Percentiles rank a stretch among this genome's conserved stretches.
These are phyloP conservation scores for Boeremia lycopersici DNA, from an alignment of 2,329 filamentous ascomycete species.

Conservation along the genomic window DNA sequence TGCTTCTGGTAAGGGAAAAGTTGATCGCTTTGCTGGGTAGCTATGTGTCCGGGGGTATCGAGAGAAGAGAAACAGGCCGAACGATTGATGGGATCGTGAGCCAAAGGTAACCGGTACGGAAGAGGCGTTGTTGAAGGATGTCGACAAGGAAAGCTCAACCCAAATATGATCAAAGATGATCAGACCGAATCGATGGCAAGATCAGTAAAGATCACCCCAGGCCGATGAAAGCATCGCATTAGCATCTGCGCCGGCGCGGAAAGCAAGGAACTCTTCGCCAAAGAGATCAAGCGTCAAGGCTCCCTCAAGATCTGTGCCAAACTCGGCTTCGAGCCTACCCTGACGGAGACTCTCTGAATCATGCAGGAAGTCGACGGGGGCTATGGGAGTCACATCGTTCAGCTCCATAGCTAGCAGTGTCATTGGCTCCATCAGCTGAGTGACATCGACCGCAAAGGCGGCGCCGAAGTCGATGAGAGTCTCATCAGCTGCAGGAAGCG, in stretches of 20 bases:
- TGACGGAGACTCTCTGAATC: constrained; percentile 23
- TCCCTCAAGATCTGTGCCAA: too few relatives aligned
- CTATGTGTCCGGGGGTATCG: not conserved
- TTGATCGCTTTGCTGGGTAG: not conserved
- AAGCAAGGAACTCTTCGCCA: too few relatives aligned
- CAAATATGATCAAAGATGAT: too few relatives aligned
- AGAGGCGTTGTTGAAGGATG: too few relatives aligned
- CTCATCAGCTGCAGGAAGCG: not conserved
- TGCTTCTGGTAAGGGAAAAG: not conserved
- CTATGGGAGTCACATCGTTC: not conserved
- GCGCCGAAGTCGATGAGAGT: constrained; percentile 1
- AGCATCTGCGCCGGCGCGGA: too few relatives aligned
- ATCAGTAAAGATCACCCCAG: too few relatives aligned
- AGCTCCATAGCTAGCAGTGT: constrained; percentile 2
- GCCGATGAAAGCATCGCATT: too few relatives aligned
- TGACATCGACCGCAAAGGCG: constrained; percentile 6
- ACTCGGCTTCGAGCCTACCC: constrained; percentile 19
- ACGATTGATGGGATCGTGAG: not conserved
- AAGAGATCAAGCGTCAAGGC: too few relatives aligned
- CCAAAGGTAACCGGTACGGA: not conserved
- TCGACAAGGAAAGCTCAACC: too few relatives aligned
- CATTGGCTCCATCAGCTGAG: constrained; percentile 5
- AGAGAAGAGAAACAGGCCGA: not conserved
- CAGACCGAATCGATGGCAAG: too few relatives aligned
- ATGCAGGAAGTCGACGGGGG: constrained; percentile 8